These are phyloP conservation scores for Penicillium subrubescens DNA, from an alignment of 495 filamentous ascomycete genomes.

Conservation along the genomic window DNA sequence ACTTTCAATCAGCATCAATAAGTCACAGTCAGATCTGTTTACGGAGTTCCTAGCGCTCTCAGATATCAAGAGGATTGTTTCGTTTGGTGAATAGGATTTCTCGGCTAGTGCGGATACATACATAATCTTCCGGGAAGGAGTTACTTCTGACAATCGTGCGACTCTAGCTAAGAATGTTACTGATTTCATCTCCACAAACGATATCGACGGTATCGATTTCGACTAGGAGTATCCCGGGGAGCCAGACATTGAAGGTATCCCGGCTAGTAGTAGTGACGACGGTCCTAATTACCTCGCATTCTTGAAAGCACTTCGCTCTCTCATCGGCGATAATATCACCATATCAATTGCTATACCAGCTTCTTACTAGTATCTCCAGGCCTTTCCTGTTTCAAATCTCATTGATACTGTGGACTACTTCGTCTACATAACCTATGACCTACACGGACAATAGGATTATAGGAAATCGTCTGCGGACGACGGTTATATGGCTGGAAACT, in stretches of 20 bases:
- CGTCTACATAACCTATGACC: constrained; percentile 41
- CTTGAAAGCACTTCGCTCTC: constrained; percentile 6
- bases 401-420: constrained; percentile 32
- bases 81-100: constrained; percentile 53
- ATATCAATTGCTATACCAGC: constrained; percentile 26
- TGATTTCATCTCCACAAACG: constrained; percentile 33
- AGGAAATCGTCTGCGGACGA: constrained; percentile 15
- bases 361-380: constrained; percentile 37
- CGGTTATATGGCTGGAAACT: constrained; percentile 28
- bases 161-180: constrained; percentile 38
- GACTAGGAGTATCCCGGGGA: constrained; percentile 46
- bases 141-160: constrained; percentile 34
- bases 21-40: constrained; percentile 23
- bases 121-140: constrained; percentile 40
- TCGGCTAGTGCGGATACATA: constrained; percentile 38
- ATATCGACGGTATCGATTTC: constrained; percentile 43
- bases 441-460: constrained; percentile 41
- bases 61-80: constrained; percentile 39
- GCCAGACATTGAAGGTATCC: constrained; percentile 43
- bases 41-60: constrained; percentile 24
- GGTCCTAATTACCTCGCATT: constrained; percentile 35
- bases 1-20: constrained; percentile 30
- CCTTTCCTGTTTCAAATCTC: constrained; percentile 31
- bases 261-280: constrained; percentile 24
- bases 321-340: constrained; percentile 3